Percentiles rank a stretch among this genome's conserved stretches.
These are phyloP conservation scores for Trametes polyzona DNA, from an alignment of 1,284 basidiomycete species.

Conservation along the genomic window DNA sequence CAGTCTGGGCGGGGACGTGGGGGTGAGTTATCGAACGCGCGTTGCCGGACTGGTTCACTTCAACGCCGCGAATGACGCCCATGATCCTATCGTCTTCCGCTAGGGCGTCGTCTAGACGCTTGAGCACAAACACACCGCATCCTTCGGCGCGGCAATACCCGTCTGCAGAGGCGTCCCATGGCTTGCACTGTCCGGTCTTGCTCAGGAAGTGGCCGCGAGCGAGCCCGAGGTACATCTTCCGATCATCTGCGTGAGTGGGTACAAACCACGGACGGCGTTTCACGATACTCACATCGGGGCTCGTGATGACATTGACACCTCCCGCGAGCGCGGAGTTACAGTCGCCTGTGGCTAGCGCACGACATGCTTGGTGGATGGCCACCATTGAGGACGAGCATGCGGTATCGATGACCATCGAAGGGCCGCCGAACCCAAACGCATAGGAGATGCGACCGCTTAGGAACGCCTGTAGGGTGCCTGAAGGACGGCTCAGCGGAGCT, in stretches of 20 bases:
- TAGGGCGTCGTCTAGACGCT: constrained; percentile 67
- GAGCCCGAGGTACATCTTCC: constrained; percentile 70
- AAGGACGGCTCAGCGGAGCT: background rate
- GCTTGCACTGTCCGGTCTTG: constrained; percentile 67
- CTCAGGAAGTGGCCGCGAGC: constrained; percentile 72
- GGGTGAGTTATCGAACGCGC: constrained; percentile 74
- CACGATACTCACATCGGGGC: constrained; percentile 57
- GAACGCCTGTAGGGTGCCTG: constrained; percentile 71
- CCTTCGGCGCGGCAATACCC: constrained; percentile 78
- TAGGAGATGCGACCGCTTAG: constrained; percentile 73
- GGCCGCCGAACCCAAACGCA: constrained; percentile 66
- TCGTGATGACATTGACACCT: constrained; percentile 73
- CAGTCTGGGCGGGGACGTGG: constrained; percentile 60
- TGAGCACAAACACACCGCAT: constrained; percentile 71
- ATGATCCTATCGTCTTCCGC: constrained; percentile 67
- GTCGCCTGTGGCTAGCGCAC: constrained; percentile 63
- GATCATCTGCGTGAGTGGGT: background rate
- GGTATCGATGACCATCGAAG: constrained; percentile 72
- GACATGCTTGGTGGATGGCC: constrained; percentile 68
- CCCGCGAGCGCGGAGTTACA: constrained; percentile 72
- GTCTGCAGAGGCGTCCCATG: constrained; percentile 72
- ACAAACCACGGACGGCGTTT: background rate
- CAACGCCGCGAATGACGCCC: constrained; percentile 68
- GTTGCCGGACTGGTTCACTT: constrained; percentile 70
- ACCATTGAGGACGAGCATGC: constrained; percentile 73